phyloP scores from a whole-genome alignment of 192 early-diverging fungal genomes.

The Phlyctochytrium bullatum region DNA sequence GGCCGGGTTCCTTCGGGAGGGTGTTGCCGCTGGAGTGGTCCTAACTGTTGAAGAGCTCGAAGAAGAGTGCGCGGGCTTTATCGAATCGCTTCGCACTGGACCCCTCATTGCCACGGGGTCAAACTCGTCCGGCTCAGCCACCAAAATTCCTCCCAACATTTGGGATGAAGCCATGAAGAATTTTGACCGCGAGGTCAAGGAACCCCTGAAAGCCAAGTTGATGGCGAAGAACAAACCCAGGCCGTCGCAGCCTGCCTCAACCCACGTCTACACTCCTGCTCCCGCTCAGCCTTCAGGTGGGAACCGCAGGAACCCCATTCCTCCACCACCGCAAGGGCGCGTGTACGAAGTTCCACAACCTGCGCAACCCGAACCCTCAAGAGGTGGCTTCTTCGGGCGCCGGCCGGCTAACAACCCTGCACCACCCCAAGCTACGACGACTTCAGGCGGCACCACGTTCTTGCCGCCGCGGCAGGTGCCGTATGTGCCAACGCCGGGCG shows the following conservation, averaged over 20 bases:
- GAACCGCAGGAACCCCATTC: background rate
- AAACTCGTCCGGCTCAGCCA: background rate
- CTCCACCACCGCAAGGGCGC: background rate
- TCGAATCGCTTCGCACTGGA: background rate
- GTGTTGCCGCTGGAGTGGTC: background rate
- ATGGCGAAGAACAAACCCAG: slow-evolving; percentile 3
- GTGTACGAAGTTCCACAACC: background rate
- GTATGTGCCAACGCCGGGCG: too few relatives aligned
- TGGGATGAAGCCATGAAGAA: background rate
- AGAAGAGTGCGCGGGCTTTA: background rate
- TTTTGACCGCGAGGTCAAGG: background rate
- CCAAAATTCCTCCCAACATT: background rate
- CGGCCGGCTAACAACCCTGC: background rate
- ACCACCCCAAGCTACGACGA: too few relatives aligned
- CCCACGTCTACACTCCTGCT: background rate
- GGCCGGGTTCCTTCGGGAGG: background rate
- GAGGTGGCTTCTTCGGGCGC: background rate
- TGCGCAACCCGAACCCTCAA: background rate
- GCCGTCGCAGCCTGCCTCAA: background rate
- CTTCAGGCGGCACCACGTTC: too few relatives aligned
- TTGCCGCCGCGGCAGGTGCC: too few relatives aligned
- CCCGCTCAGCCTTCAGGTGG: background rate
- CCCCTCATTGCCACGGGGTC: background rate
- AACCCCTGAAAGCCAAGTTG: background rate
- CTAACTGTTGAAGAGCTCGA: background rate